Evolutionary conservation across 768 basidiomycete species (phyloP).

Genomic region (Inosperma sp.): DNA sequence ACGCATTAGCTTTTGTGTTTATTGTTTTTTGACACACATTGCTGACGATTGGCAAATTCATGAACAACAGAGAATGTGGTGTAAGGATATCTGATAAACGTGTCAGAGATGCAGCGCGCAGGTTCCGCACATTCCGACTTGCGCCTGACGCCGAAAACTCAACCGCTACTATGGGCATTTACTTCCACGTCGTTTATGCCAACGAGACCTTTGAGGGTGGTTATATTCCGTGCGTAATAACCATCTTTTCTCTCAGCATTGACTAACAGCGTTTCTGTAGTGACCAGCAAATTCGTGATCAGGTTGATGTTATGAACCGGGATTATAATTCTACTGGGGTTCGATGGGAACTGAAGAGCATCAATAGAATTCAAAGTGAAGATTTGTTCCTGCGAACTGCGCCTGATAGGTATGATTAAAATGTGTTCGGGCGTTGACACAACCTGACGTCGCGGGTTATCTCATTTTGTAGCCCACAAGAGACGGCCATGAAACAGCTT

Average conservation of each 20-base stretch:
- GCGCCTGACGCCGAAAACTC: conserved; percentile 25
- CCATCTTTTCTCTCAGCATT: conserved; percentile 1
- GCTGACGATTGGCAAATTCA: background rate
- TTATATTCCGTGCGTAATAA: conserved; percentile 36
- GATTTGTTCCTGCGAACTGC: conserved; percentile 46
- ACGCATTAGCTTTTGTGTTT: background rate
- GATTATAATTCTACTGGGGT: conserved; percentile 39
- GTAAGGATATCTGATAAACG: conserved; percentile 32
- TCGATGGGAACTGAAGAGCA: conserved; percentile 37
- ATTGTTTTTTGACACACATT: background rate
- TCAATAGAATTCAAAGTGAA: conserved; percentile 38
- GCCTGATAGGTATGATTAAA: conserved; percentile 22
- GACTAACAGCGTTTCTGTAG: conserved; percentile 15
- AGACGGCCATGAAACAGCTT: conserved; percentile 40
- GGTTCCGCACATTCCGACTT: conserved; percentile 34
- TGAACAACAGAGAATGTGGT: conserved; percentile 34
- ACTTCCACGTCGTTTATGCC: conserved; percentile 43
- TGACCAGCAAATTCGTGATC: conserved; percentile 30
- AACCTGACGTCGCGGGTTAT: background rate
- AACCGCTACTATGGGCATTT: conserved; percentile 33
- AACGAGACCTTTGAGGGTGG: conserved; percentile 38
- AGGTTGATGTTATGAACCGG: conserved; percentile 38
- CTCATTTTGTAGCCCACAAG: conserved; percentile 22
- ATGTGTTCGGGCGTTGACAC: background rate
- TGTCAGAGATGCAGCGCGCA: conserved; percentile 32